phyloP scores from a whole-genome alignment of 2,329 filamentous ascomycete species.

The Dichotomopilus funicola region DNA sequence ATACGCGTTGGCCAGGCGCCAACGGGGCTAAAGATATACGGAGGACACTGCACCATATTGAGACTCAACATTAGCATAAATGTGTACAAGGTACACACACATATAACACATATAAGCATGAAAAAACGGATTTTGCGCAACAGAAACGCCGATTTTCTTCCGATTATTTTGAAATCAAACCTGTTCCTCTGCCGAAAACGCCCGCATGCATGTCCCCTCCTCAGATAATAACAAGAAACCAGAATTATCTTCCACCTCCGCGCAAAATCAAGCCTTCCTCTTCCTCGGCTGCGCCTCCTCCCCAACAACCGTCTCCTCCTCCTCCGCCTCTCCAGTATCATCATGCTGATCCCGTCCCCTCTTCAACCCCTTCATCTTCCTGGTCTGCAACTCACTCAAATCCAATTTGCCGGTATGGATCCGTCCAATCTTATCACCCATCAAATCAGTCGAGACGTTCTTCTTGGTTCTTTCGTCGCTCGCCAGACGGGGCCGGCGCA shows the following conservation, averaged over 20 bases:
- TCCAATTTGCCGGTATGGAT: constrained; percentile 91
- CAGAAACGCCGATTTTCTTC: neutral
- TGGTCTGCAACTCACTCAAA: constrained; percentile 77
- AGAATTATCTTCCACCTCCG: neutral
- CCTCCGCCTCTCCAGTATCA: constrained; percentile 45
- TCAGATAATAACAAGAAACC: neutral
- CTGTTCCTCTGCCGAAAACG: neutral
- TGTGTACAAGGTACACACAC: too few relatives aligned
- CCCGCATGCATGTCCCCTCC: neutral
- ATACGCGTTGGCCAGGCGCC: too few relatives aligned
- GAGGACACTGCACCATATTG: too few relatives aligned
- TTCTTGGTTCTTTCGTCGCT: constrained; percentile 80
- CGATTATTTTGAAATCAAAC: neutral
- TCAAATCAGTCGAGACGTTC: constrained; percentile 84
- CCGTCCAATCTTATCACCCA: constrained; percentile 94
- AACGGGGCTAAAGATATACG: too few relatives aligned
- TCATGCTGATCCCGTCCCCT: constrained; percentile 58
- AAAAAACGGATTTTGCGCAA: too few relatives aligned
- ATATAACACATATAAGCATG: too few relatives aligned
- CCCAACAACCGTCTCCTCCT: constrained; percentile 28
- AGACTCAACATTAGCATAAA: too few relatives aligned
- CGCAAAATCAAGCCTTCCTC: constrained; percentile 31
- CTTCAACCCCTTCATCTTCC: constrained; percentile 99
- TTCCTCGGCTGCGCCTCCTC: constrained; percentile 34
- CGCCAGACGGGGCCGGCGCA: constrained; percentile 68